phyloP scores from a whole-genome alignment of 768 basidiomycete genomes.

The Dacryopinax spathularia region DNA sequence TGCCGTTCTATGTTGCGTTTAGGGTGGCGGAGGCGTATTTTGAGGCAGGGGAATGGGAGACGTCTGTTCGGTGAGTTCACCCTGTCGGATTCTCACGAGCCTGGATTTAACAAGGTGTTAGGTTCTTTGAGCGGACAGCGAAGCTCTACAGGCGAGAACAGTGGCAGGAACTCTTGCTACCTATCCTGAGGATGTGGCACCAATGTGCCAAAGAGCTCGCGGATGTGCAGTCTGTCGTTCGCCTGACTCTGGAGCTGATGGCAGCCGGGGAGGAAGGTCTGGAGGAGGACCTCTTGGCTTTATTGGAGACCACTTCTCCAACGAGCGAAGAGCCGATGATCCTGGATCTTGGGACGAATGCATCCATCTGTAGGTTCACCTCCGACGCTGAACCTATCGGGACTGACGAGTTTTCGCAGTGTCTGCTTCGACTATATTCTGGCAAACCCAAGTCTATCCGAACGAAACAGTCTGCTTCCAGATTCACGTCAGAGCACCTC shows the following conservation, averaged over 20 bases:
- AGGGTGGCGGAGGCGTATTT: conserved; percentile 81
- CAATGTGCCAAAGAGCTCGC: conserved; percentile 64
- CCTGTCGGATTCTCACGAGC: background rate
- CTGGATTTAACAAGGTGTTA: conserved; percentile 19
- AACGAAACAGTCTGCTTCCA: conserved; percentile 60
- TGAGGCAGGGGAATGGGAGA: conserved; percentile 64
- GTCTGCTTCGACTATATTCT: conserved; percentile 52
- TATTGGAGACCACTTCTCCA: conserved; percentile 46
- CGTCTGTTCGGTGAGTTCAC: conserved; percentile 60
- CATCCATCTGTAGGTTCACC: background rate
- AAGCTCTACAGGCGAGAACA: conserved; percentile 74
- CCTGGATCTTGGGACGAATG: conserved; percentile 34
- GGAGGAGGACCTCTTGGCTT: conserved; percentile 57
- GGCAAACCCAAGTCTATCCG: conserved; percentile 47
- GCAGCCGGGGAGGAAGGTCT: conserved; percentile 48
- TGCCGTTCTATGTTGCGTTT: conserved; percentile 82
- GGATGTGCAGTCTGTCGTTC: conserved; percentile 61
- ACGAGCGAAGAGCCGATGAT: conserved; percentile 40
- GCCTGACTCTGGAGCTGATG: conserved; percentile 70
- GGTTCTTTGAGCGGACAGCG: conserved; percentile 87
- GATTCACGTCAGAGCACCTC: conserved; percentile 44
- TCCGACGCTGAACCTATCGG: conserved; percentile 48
- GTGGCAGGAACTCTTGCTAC: conserved; percentile 61
- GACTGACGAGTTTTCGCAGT: conserved; percentile 32
- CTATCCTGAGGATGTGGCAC: conserved; percentile 69